Percentiles rank a stretch among this genome's conserved stretches.
Conservation (phyloP, 805 yeast genomes). For the Metschnikowia amazonensis region DNA sequence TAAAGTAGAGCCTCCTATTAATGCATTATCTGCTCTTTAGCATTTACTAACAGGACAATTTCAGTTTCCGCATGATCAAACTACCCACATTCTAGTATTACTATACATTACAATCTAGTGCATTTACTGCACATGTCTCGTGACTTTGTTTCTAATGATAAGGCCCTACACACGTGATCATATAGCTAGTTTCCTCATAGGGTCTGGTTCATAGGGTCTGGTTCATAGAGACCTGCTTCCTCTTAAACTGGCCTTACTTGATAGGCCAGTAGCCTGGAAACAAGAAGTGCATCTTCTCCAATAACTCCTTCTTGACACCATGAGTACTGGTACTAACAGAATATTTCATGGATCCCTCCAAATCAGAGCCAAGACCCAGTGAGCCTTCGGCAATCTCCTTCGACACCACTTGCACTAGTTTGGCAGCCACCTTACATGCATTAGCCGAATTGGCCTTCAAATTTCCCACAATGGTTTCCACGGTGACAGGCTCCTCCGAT, state of each 20-base stretch:
- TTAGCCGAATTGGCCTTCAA: conserved; percentile 81
- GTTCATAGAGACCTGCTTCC: too few species aligned
- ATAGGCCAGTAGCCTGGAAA: conserved; percentile 89
- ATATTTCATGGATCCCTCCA: conserved; percentile 73
- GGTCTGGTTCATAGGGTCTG: too few species aligned
- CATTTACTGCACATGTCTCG: not conserved
- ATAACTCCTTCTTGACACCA: conserved; percentile 68
- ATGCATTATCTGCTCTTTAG: not conserved
- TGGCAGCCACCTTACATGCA: conserved; percentile 74
- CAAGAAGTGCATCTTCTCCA: conserved; percentile 77
- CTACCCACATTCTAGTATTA: too few species aligned
- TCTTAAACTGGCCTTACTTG: too few species aligned
- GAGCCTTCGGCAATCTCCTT: conserved; percentile 51
- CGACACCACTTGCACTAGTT: conserved; percentile 64
- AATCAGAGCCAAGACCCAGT: conserved; percentile 59
- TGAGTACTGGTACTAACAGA: conserved; percentile 73
- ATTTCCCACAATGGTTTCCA: conserved; percentile 93
- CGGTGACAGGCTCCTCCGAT: conserved; percentile 93
- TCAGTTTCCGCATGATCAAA: not conserved
- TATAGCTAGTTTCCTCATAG: too few species aligned
- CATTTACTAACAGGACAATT: not conserved
- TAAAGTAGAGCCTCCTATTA: not conserved
- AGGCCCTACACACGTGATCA: too few species aligned
- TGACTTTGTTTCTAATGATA: not conserved
- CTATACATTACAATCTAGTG: not conserved